A percentile compares a stretch with the other conserved stretches of the same genome.
These are phyloP conservation scores for Eutrema salsugineum DNA, from an alignment of 441 rosid genomes.

Conservation along the genomic window DNA sequence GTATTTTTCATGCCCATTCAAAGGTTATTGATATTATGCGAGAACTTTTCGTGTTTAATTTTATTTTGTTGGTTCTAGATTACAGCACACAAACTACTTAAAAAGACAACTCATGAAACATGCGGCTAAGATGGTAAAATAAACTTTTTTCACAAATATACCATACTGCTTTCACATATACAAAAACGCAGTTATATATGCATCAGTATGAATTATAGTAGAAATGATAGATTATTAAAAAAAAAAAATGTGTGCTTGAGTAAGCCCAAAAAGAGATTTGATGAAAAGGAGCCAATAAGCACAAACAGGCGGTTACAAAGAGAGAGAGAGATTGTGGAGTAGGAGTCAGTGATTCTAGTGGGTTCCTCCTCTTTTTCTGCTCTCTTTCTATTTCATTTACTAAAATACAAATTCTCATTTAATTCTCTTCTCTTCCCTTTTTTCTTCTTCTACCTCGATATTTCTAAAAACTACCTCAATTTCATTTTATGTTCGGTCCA, in stretches of 20 bases:
- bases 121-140: slow-evolving; percentile 12
- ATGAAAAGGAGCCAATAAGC: slow-evolving; percentile 58
- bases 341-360: slow-evolving; percentile 73
- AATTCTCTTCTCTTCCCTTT: neutral
- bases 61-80: neutral
- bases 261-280: slow-evolving; percentile 35
- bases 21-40: slow-evolving; percentile 2
- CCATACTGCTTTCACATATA: neutral
- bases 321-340: slow-evolving; percentile 59
- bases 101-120: slow-evolving; percentile 16
- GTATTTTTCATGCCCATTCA: slow-evolving; percentile 22
- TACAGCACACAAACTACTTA: neutral
- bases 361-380: slow-evolving; percentile 60
- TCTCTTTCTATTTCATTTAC: slow-evolving; percentile 10
- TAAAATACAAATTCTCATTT: slow-evolving; percentile 19
- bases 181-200: neutral
- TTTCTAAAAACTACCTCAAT: neutral
- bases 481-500: slow-evolving; percentile 8
- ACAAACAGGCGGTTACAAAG: slow-evolving; percentile 79
- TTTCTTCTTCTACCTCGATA: neutral
- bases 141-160: neutral
- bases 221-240: neutral
- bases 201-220: neutral
- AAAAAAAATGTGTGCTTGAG: slow-evolving; percentile 4
- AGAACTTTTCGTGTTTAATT: neutral